phyloP scores from a whole-genome alignment of 768 basidiomycete genomes.

The Amanita subjunquillea region DNA sequence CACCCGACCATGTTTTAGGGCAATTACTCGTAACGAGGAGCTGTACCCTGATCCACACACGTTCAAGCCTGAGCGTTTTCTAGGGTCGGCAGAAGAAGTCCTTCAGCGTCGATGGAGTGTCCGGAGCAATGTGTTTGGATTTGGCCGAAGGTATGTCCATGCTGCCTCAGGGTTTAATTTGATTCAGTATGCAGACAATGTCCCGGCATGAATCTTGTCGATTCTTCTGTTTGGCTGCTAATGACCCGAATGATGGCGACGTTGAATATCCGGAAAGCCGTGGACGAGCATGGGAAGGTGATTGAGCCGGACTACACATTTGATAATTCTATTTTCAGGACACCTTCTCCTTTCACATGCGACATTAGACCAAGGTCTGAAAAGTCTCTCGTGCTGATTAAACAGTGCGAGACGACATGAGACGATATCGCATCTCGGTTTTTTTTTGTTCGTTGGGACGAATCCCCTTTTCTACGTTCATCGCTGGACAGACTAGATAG shows the following conservation, averaged over 20 bases:
- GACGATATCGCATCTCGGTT: conserved; percentile 4
- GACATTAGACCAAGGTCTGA: conserved; percentile 42
- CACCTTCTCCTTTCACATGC: conserved; percentile 37
- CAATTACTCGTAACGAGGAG: conserved; percentile 36
- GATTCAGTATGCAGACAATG: conserved; percentile 32
- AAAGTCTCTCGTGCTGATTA: conserved; percentile 28
- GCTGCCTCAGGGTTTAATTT: neutral
- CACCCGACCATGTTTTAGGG: conserved; percentile 20
- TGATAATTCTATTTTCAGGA: conserved; percentile 53
- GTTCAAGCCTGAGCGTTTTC: conserved; percentile 47
- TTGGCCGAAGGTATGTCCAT: conserved; percentile 26
- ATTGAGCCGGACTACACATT: conserved; percentile 41
- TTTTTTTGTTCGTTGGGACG: neutral
- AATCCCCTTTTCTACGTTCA: neutral
- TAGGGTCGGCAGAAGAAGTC: conserved; percentile 21
- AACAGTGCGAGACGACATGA: conserved; percentile 11
- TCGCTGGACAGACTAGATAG: neutral
- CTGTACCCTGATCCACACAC: conserved; percentile 38
- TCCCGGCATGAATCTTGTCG: conserved; percentile 54
- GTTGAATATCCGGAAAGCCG: conserved; percentile 40
- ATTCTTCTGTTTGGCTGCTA: conserved; percentile 52
- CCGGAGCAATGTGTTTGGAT: conserved; percentile 28
- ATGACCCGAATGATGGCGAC: conserved; percentile 47
- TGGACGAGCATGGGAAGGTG: conserved; percentile 36
- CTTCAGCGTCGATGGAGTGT: conserved; percentile 19